Conservation (phyloP, 306 rosid species). For the Acacia melanoxylon region DNA sequence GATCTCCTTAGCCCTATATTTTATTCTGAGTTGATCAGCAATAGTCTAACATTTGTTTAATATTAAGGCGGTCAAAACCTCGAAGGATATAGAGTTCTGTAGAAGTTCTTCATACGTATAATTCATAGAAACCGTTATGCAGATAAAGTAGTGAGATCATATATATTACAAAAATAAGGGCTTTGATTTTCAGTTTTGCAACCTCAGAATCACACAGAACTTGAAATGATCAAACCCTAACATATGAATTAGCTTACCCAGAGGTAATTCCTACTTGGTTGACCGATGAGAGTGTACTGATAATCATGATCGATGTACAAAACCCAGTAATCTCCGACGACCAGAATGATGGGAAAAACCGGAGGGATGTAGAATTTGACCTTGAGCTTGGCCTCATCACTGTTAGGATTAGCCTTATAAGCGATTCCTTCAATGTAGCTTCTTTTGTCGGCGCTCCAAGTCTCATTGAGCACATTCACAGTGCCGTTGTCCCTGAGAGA, state of each 20-base stretch:
- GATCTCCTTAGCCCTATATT: neutral
- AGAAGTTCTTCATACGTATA: neutral
- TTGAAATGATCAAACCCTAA: neutral
- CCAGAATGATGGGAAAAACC: slow-evolving; percentile 71
- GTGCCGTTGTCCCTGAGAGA: slow-evolving; percentile 65
- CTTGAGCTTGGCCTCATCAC: slow-evolving; percentile 85
- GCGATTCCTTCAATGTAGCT: slow-evolving; percentile 73
- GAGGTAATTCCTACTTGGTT: slow-evolving; percentile 73
- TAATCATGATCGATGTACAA: slow-evolving; percentile 71
- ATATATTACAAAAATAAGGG: neutral
- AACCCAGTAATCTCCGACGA: slow-evolving; percentile 87
- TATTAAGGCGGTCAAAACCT: neutral
- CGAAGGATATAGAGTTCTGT: neutral
- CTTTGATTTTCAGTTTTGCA: neutral
- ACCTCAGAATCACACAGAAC: neutral
- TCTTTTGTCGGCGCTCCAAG: slow-evolving; percentile 69
- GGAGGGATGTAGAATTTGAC: slow-evolving; percentile 87
- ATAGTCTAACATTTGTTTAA: neutral
- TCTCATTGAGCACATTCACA: slow-evolving; percentile 78
- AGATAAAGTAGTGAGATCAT: neutral
- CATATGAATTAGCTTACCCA: slow-evolving; percentile 55
- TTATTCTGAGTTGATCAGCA: neutral
- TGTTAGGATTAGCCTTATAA: slow-evolving; percentile 61
- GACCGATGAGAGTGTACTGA: slow-evolving; percentile 73
- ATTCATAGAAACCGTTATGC: neutral